These are phyloP conservation scores for Ascoidea rubescens DNA, from an alignment of 805 yeast species.

Conservation along the genomic window DNA sequence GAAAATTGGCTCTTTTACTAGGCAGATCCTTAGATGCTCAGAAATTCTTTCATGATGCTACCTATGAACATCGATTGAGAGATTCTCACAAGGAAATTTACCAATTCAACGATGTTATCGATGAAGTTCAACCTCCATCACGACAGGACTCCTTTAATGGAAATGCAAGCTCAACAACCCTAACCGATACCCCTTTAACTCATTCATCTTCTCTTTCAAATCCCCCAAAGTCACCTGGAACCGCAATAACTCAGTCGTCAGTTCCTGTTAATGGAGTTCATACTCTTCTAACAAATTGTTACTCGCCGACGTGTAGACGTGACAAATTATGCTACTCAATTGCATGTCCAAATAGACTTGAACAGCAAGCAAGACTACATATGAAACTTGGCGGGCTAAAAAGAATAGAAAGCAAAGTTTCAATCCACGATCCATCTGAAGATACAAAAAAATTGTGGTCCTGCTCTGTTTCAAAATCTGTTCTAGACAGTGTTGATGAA, in stretches of 20 bases:
- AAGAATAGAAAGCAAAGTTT: conserved; percentile 56
- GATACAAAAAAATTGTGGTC: conserved; percentile 87
- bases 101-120: conserved; percentile 52
- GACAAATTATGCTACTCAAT: conserved; percentile 84
- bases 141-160: conserved; percentile 13
- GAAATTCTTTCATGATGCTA: conserved; percentile 86
- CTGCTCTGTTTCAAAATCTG: conserved; percentile 69
- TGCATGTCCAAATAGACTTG: conserved; percentile 90
- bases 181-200: conserved; percentile 10
- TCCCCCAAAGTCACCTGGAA: neutral
- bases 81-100: conserved; percentile 83
- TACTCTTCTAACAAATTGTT: conserved; percentile 84
- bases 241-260: neutral
- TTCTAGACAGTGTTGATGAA: conserved; percentile 68
- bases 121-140: conserved; percentile 23
- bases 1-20: conserved; percentile 75
- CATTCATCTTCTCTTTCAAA: conserved; percentile 11
- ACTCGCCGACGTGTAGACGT: conserved; percentile 91
- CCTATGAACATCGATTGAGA: conserved; percentile 84
- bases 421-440: conserved; percentile 53
- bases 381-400: conserved; percentile 77
- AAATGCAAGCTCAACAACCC: conserved; percentile 12
- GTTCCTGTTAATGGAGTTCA: conserved; percentile 73
- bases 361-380: conserved; percentile 87
- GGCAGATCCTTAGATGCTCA: conserved; percentile 94